Base-by-base conservation (phyloP, 345 rosid species). In the Aquilaria malaccensis region DNA sequence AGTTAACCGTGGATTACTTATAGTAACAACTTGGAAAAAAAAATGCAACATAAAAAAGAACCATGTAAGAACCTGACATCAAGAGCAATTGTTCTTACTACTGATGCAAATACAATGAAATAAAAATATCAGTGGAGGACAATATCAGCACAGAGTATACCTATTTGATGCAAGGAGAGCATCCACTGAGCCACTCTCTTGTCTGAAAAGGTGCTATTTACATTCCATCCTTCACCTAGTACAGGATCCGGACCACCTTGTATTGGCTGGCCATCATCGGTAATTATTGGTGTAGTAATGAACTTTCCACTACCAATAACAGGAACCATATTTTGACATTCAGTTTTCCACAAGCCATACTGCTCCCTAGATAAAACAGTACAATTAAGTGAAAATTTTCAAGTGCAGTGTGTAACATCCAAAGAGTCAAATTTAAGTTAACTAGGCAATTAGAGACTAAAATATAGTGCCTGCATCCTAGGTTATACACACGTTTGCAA, bases 321-420 rank as follows among this genome's bases (percentile, higher is more conserved):
- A 33, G 98, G 94, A 78, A 83, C 84, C 88, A 89, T 80, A 52
- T 69, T 74, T 75, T 79, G 83, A 71, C 97, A 90, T 74, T 90
- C 90, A 33, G 79, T 67, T 84, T 93, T 90, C 95, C 88, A 85
- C 58, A 64, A 64, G 43, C 56, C 64, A 67, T 87, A 93, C 78
- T 83, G 83, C 77, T 85, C 94, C 94, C 97, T 93, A 73, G 55
- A 67, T 69, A 53, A 64, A 59, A 67, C 54, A 63, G 65, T 45
- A 13, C 12, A 58, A 68, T 37, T 75, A 52, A 74, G 66, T 52
- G 43, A 74, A 29, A 59, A 54, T 22, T 37, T 59, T 61, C 49
- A 22, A 49, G 29, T 37, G 43, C 43, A 37, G 43, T 5, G 7
- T 37, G 43, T 3, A 9, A 37, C 5, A 37, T 37, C 43, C 43